A percentile compares a stretch with the other conserved stretches of the same genome.
These are phyloP conservation scores for Clitopilus passeckerianus DNA, from an alignment of 768 basidiomycete species.

Conservation along the genomic window DNA sequence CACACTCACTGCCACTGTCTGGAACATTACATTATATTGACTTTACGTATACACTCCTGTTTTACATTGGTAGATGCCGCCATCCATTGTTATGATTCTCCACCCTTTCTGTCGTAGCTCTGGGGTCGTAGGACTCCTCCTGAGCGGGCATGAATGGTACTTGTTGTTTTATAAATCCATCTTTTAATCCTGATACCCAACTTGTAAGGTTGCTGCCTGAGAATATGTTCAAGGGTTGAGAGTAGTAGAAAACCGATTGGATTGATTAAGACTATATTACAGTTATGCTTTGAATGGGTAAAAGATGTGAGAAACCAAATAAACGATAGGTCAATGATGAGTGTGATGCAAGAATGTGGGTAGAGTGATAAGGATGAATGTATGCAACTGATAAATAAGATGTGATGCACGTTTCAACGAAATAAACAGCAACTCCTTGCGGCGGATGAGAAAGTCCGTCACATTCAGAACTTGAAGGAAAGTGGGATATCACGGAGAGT, in stretches of 20 bases:
- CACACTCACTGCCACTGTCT: not conserved
- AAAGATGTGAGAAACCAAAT: not conserved
- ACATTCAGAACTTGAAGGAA: not conserved
- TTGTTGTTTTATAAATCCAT: not conserved
- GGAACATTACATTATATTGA: not conserved
- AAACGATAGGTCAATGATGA: not conserved
- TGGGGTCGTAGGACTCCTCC: not conserved
- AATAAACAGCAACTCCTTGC: not conserved
- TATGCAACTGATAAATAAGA: not conserved
- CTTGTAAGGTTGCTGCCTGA: not conserved
- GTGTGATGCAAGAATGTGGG: not conserved
- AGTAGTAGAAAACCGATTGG: not conserved
- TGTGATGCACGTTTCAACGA: not conserved
- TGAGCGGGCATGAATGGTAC: not conserved
- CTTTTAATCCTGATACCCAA: not conserved
- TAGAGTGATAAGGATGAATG: not conserved
- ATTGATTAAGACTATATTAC: not conserved
- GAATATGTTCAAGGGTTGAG: not conserved
- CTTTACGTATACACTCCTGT: not conserved
- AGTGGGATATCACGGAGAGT: not conserved
- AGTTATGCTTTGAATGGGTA: not conserved
- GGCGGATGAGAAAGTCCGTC: not conserved
- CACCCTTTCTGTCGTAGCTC: not conserved
- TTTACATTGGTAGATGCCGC: not conserved
- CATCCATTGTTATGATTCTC: not conserved